Evolutionary conservation across 2,329 filamentous ascomycete genomes (phyloP), one percentile per base, ranked within the genome.

Genomic region (Grosmannia serpens): DNA sequence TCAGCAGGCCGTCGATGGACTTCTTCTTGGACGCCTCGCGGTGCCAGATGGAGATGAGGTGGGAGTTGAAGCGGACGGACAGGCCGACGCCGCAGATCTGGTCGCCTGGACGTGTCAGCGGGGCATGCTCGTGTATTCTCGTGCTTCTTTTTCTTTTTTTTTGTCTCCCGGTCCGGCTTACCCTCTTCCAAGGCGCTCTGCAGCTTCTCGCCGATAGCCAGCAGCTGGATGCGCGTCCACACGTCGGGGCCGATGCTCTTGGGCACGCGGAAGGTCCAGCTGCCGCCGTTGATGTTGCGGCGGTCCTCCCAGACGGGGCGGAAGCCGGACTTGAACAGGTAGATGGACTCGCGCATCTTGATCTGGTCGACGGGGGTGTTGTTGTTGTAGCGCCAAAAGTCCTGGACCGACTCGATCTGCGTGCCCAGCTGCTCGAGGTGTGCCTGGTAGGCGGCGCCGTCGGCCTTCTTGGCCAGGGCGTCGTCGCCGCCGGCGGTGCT

Each of bases 41-140:
- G 74, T 96, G 94, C 92, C 92, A 97, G 67, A 97, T 83, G 65
- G 88, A 88, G 69, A 96, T 87, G 65, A 96, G 83, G 70, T 92
- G 86, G 33, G 86, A 87, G 74, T 91, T 95, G 79, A 94, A 95
- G 66, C 91, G 86, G 59, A 92, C 88, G 1, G 88, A 91, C 63
- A 94, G 84, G 49, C 88, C 89, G 53, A 96, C 85, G 55, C 92
- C 92, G 70, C 91, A 94, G 65, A 97, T 87, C 69, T 95, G 90
- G 70, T 90, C 87, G 61, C 84, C 89, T 90, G 67, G 15, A 26
- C 15, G 3, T 46, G 29, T 59, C 9, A 38, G 60, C 51, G 24
- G 35, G 31, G 17, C 50, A 17, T 29, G 20, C 10, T 24, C 52
- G 27, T 26, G 13, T 27, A 26, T 11, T 33, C 29, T 7, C 46